These are phyloP conservation scores for Zygoascus biomembranicola DNA, from an alignment of 805 yeast species.

Conservation along the genomic window DNA sequence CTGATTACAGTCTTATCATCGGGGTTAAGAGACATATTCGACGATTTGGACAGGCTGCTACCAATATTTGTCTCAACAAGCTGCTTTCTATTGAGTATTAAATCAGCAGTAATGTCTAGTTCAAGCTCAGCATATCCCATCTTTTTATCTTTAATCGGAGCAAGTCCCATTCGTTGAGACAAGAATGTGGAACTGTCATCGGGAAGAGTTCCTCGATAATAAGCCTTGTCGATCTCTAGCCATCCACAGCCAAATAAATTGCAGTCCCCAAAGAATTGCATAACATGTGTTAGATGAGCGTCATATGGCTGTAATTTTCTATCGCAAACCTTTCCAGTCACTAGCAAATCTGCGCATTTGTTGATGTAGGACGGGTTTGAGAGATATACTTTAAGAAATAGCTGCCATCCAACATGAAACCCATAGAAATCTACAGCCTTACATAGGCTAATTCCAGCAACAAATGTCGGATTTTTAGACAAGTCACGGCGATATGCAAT, in stretches of 20 bases:
- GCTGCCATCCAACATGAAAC: conserved; percentile 54
- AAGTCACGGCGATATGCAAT: conserved; percentile 19
- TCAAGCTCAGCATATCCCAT: conserved; percentile 61
- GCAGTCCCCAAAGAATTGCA: conserved; percentile 77
- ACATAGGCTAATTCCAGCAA: conserved; percentile 38
- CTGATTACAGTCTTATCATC: conserved; percentile 20
- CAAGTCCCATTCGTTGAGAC: conserved; percentile 7
- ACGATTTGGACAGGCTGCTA: conserved; percentile 37
- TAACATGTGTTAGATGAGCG: conserved; percentile 64
- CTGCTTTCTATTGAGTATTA: conserved; percentile 48
- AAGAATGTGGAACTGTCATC: not conserved
- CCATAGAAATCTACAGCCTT: conserved; percentile 83
- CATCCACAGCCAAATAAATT: conserved; percentile 82
- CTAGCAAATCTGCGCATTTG: conserved; percentile 44
- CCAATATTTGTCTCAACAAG: conserved; percentile 38
- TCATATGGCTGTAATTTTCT: conserved; percentile 51
- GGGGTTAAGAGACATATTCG: conserved; percentile 5
- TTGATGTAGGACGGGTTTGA: conserved; percentile 52
- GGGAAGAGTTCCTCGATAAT: conserved; percentile 11
- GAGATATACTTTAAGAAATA: conserved; percentile 60
- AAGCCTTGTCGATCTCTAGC: conserved; percentile 37
- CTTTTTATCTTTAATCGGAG: conserved; percentile 33
- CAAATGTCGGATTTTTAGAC: conserved; percentile 16
- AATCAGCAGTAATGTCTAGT: conserved; percentile 55
- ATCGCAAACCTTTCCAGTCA: conserved; percentile 34